Evolutionary conservation across 2,329 filamentous ascomycete genomes (phyloP), one percentile per base, ranked within the genome.

Genomic region (Microsporum canis): DNA sequence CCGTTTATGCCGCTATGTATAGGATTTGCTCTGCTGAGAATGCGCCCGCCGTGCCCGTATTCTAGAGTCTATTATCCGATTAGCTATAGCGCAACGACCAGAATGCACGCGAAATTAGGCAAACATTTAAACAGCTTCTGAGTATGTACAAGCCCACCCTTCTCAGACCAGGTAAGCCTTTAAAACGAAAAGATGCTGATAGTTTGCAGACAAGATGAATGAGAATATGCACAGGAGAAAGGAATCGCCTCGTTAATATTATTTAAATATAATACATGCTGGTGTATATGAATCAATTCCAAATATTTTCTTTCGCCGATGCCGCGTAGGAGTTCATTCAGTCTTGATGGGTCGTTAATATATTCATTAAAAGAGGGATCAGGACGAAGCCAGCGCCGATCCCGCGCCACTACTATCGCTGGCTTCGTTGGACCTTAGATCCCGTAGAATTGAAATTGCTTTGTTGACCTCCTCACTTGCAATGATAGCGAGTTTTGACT

Each of bases 391-490:
- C 7, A 55, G 49, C 4, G 49, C 49, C 12, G 49, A 63, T 29
- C 57, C 58, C 27, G 55, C 61, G 33, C 61, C 57, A 55, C 63
- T 61, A 17, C 56, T 66, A n/a, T 65, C 63, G 56, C 62, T 63
- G 27, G 60, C 53, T 59, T 65, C 63, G 53, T 60, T 62, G 3
- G 53, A n/a, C 56, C 63, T 65, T 27, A 63, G 64, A 38, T 68
- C 67, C 58, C 65, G 68, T 29, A 76, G 63, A 12, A 64, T 61
- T 31, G 71, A 80, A 59, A 96, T 79, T 14, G 90, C 90, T 67
- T 81, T 84, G 63, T 85, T 83, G 3, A 96, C 92, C 75, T 96
- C 91, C 51, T 85, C 82, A 17, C 80, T 83, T 12, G 91, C 91
- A 68, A 89, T 81, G 66, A 82, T 84, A 75, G 95, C 88, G 82